Evolutionary conservation across 2,329 filamentous ascomycete species (phyloP), one percentile per base, ranked within the genome.

Genomic region (Colletotrichum cereale): DNA sequence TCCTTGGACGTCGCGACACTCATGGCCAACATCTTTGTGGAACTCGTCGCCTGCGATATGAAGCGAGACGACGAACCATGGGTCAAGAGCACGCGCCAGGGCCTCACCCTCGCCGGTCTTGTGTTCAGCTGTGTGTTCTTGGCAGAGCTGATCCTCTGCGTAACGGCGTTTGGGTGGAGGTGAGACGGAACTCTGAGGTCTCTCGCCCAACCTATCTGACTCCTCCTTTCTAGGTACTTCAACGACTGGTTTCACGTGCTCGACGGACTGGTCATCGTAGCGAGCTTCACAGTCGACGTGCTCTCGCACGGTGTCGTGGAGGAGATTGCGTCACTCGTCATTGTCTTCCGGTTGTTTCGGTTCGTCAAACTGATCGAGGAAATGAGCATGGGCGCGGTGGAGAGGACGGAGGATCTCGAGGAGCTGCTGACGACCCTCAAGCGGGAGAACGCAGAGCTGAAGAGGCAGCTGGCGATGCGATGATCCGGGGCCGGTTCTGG

Each of bases 301-400:
- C 78, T 89, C 3, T 84, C 90, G 21, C 86, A 86, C 47, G 91
- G 90, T 55, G 80, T 88, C 1, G 80, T 89, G 7, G 88, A 91
- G 78, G 88, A 92, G 76, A 88, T 91, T 57, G 89, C 87, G 1
- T 91, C 89, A 0, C 82, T 93, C n/a, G 86, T 93, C 60, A 85
- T 93, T 36, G 84, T 92, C 5, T 81, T 93, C 55, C 88, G 91
- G 64, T 82, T 93, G 4, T 92, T 90, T 88, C 86, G 91, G 21
- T 86, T 93, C 55, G 88, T 92, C 78, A 92, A 93, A 82, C 91
- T 93, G 62, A 88, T 92, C 8, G 90, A 93, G 76, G 91, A 93
- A 79, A 84, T 92, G 72, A 87, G 87, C 38, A 85, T 90, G 8
- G 90, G 89, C 11, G 89, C 90, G 1, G 82, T 87, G 44, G 90